Percentiles rank a stretch among this genome's conserved stretches.
These are phyloP conservation scores for Cyathus striatus DNA, from an alignment of 768 basidiomycete species.

Conservation along the genomic window DNA sequence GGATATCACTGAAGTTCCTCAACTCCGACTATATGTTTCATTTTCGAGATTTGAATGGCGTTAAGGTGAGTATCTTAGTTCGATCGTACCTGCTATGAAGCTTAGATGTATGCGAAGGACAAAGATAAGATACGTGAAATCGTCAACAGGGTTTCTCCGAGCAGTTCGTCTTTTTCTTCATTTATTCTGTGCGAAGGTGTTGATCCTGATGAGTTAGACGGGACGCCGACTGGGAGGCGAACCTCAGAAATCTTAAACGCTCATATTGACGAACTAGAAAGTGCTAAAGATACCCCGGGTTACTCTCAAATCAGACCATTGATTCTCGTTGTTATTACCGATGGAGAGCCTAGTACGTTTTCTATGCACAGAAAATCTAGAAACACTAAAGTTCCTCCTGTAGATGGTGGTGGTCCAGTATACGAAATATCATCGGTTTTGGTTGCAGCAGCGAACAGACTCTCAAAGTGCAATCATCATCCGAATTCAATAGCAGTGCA, in stretches of 20 bases:
- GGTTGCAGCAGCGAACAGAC: not conserved
- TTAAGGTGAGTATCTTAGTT: not conserved
- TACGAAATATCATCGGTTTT: not conserved
- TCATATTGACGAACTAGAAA: not conserved
- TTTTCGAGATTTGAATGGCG: not conserved
- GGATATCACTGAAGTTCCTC: not conserved
- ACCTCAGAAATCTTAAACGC: not conserved
- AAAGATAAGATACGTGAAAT: too few relatives aligned
- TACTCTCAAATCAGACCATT: not conserved
- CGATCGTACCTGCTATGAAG: not conserved
- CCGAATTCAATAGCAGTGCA: constrained; percentile 6
- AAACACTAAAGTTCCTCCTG: not conserved
- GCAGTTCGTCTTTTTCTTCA: too few relatives aligned
- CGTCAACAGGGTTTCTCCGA: too few relatives aligned
- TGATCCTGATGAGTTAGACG: too few relatives aligned
- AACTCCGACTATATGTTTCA: not conserved
- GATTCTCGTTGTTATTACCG: not conserved
- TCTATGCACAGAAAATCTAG: not conserved
- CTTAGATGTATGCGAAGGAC: too few relatives aligned
- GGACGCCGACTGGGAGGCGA: not conserved
- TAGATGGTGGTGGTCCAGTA: too few relatives aligned
- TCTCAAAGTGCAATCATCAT: constrained; percentile 1
- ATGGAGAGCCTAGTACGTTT: not conserved
- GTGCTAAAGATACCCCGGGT: not conserved
- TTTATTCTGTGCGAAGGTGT: too few relatives aligned